Evolutionary conservation across 2,329 filamentous ascomycete species (phyloP).

Genomic region (Hysterium pulicare): DNA sequence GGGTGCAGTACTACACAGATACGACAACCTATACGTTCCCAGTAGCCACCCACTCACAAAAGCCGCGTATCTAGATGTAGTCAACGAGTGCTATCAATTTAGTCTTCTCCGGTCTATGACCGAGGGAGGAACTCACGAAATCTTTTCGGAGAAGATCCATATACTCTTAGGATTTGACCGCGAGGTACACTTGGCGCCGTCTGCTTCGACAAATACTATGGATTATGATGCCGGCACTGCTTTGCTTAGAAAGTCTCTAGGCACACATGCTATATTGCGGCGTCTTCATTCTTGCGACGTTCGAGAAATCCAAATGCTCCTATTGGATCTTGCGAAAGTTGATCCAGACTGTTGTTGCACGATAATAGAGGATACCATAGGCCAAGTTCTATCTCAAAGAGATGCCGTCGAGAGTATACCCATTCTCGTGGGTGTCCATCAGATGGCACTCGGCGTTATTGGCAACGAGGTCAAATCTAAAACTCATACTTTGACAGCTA

Average conservation of each 20-base stretch:
- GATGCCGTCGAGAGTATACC: constrained; percentile 9
- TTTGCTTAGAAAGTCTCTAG: neutral
- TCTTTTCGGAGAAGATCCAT: too few species aligned
- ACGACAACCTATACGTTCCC: neutral
- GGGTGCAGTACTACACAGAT: too few species aligned
- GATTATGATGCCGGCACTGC: neutral
- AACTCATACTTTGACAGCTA: constrained; percentile 25
- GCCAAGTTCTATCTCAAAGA: constrained; percentile 6
- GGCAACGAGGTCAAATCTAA: constrained; percentile 29
- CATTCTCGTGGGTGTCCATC: constrained; percentile 21
- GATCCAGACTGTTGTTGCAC: constrained; percentile 26
- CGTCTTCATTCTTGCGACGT: neutral
- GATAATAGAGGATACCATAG: constrained; percentile 20
- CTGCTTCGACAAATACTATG: neutral
- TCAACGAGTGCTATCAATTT: constrained; percentile 24
- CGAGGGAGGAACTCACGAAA: constrained; percentile 19
- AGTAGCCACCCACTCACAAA: constrained; percentile 30
- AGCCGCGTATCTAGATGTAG: constrained; percentile 36
- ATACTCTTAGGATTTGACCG: too few species aligned
- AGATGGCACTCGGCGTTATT: constrained; percentile 12
- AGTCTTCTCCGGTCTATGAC: constrained; percentile 16
- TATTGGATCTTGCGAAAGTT: constrained; percentile 18
- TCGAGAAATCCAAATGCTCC: constrained; percentile 9
- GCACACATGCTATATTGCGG: neutral
- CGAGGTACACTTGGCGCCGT: neutral